Conservation (phyloP, 2,329 filamentous ascomycete species). For the Teratosphaeria gauchensis region DNA sequence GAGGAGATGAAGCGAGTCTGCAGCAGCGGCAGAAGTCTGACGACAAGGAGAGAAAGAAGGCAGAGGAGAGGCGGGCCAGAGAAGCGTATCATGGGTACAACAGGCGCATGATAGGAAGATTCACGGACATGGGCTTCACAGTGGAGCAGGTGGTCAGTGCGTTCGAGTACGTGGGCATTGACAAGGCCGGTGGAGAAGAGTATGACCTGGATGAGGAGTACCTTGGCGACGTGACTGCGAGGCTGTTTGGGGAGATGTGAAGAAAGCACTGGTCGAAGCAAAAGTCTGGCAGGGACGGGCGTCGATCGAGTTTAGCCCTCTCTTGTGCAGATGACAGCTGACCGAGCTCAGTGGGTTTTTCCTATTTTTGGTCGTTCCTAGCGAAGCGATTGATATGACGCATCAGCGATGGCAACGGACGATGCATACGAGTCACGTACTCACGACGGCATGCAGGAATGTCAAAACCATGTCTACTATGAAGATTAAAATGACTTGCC, state of each 20-base stretch:
- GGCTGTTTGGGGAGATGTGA: constrained; percentile 63
- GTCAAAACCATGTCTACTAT: not conserved
- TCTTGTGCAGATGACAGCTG: no score
- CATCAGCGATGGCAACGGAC: not conserved
- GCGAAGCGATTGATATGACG: not conserved
- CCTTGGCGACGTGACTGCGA: constrained; percentile 80
- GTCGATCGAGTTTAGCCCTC: no score
- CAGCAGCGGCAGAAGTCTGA: constrained; percentile 46
- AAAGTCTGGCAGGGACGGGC: no score
- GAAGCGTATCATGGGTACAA: constrained; percentile 74
- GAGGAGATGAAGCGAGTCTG: constrained; percentile 15
- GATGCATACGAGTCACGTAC: not conserved
- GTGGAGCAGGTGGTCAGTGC: constrained; percentile 77
- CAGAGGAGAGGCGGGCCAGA: constrained; percentile 42
- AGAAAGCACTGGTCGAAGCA: not conserved
- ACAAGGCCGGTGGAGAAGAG: constrained; percentile 64
- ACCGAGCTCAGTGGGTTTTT: not conserved
- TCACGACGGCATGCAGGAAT: not conserved
- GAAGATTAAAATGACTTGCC: not conserved
- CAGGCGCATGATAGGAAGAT: constrained; percentile 70
- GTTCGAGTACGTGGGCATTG: constrained; percentile 72
- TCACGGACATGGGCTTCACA: constrained; percentile 85
- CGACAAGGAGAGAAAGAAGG: constrained; percentile 43
- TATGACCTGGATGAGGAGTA: constrained; percentile 84
- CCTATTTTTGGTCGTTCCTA: not conserved